Conservation (phyloP, 495 filamentous ascomycete species). For the Podospora pseudoanserina region DNA sequence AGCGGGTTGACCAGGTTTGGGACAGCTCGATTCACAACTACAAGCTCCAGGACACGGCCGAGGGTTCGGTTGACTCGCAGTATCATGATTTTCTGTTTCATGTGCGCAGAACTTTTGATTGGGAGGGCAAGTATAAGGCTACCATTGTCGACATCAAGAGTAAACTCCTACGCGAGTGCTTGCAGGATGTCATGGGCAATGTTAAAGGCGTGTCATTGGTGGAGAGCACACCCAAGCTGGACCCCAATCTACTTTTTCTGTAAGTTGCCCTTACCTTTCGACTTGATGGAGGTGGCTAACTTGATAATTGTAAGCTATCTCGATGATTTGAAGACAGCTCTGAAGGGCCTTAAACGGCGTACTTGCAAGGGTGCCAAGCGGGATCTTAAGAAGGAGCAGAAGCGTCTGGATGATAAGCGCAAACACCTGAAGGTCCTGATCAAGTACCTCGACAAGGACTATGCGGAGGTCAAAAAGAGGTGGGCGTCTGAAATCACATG, state of each 20-base stretch:
- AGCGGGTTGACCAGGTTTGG: constrained; percentile 83
- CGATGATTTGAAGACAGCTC: constrained; percentile 56
- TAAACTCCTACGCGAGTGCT: constrained; percentile 66
- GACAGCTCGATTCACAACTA: constrained; percentile 77
- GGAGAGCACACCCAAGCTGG: constrained; percentile 71
- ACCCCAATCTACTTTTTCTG: constrained; percentile 86
- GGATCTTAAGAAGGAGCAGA: constrained; percentile 56
- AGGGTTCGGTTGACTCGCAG: constrained; percentile 66
- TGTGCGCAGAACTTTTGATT: constrained; percentile 79
- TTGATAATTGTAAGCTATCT: constrained; percentile 50
- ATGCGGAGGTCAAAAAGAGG: constrained; percentile 65
- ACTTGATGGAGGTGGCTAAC: not conserved
- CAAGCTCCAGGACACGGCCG: constrained; percentile 75
- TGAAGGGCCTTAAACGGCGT: constrained; percentile 61
- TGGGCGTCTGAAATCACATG: not conserved
- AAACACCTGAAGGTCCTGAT: constrained; percentile 73
- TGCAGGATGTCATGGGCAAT: constrained; percentile 73
- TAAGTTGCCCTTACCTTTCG: constrained; percentile 22
- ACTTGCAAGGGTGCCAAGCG: constrained; percentile 52
- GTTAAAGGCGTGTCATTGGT: constrained; percentile 76
- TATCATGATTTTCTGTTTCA: constrained; percentile 87
- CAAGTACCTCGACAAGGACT: constrained; percentile 80
- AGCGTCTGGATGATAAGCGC: constrained; percentile 62
- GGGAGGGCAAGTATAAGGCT: constrained; percentile 78
- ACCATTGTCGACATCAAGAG: constrained; percentile 86